These are phyloP conservation scores for Omphalea diandra DNA, from an alignment of 441 rosid species.

Conservation along the genomic window DNA sequence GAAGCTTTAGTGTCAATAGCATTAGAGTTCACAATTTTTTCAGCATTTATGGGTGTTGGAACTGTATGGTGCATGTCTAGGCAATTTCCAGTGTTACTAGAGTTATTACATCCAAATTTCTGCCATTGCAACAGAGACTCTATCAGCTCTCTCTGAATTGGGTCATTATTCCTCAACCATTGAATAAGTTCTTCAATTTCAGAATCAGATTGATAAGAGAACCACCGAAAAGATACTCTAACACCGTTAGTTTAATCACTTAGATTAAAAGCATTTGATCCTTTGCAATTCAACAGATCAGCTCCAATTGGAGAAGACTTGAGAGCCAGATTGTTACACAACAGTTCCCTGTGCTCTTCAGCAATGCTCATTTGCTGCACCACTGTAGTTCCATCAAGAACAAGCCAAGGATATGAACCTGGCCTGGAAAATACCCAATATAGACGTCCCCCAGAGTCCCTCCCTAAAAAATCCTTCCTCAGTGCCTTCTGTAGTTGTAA, in stretches of 20 bases:
- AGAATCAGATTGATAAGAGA: conserved; percentile 41
- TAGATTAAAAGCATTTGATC: conserved; percentile 25
- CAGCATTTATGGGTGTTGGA: conserved; percentile 10
- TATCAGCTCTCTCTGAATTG: conserved; percentile 38
- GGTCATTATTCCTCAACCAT: conserved; percentile 44
- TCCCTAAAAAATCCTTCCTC: conserved; percentile 52
- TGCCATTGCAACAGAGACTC: conserved; percentile 39
- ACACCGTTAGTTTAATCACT: conserved; percentile 17
- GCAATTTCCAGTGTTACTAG: conserved; percentile 17
- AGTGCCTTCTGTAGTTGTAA: conserved; percentile 36
- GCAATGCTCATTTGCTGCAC: conserved; percentile 16
- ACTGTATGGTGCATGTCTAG: conserved; percentile 19
- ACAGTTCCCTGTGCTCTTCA: conserved; percentile 10
- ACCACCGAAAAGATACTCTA: conserved; percentile 31
- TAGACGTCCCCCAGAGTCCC: conserved; percentile 44
- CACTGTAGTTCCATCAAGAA: conserved; percentile 40
- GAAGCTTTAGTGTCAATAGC: conserved; percentile 39
- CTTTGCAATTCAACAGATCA: conserved; percentile 14
- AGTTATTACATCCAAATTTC: conserved; percentile 28
- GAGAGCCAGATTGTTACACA: conserved; percentile 9
- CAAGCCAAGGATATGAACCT: conserved; percentile 35
- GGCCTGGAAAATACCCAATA: conserved; percentile 52
- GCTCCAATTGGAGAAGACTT: conserved; percentile 24
- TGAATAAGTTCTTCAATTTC: conserved; percentile 46
- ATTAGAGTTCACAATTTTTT: conserved; percentile 20